Base-by-base conservation (phyloP, 2,329 filamentous ascomycete genomes). In the Aspergillus brasiliensis region DNA sequence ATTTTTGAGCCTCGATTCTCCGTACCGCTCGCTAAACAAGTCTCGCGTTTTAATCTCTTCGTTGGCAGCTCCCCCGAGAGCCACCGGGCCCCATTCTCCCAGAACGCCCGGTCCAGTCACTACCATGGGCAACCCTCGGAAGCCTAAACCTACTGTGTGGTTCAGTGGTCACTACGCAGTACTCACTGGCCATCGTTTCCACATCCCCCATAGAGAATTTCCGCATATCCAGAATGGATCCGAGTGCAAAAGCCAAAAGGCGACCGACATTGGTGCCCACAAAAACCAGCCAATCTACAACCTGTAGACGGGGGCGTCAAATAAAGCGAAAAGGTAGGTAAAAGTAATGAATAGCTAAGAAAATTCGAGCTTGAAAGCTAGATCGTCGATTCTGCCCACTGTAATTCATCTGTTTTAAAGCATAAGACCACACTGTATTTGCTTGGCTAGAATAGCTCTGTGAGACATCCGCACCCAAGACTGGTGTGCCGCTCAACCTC, bases 41-140 rank as follows among this genome's bases (percentile, higher is more conserved):
- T 42, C 51, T 40, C 27, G 13, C 34, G n/a, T 27, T 44, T 19
- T 8, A 42, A 23, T 15, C 28, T 54, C 7, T 23, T 54, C 23
- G 15, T 54, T 40, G 51, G 38, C 31, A 34, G 10, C 10, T 8
- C n/a, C 34, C 10, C 51, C 21, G 51, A 17, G 34, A 17, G 37
- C 21, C 51, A 27, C 23, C 51, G 34, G 37, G 37, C 23, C 23
- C 51, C 51, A 44, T 54, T 17, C 51, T 44, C n/a, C 15, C 37
- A 42, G 51, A 13, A 15, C 51, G 51, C 51, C 40, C 51, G 37
- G 51, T 40, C 51, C 51, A 54, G 27, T 54, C 23, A 37, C 19
- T 40, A 42, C 51, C 37, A 25, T 40, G 51, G 51, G 27, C 46
- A 49, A 49, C 31, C 46, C 25, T 49, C 46, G 46, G 46, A 49